Evolutionary conservation across 208 protist species (phyloP).

Genomic region (Novymonas esmeraldas): DNA sequence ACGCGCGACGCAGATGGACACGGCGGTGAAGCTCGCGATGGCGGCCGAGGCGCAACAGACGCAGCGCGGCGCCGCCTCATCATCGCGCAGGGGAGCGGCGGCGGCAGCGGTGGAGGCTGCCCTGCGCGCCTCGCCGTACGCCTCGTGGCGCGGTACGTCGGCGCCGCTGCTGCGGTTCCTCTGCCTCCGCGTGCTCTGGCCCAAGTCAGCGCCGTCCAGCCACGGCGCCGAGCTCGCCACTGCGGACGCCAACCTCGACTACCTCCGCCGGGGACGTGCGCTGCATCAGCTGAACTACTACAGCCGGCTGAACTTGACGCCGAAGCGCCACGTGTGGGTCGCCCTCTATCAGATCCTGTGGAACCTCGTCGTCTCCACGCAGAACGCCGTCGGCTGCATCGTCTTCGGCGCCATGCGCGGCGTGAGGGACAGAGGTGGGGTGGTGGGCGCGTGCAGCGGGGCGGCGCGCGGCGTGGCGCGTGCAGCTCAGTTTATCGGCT

Average conservation of each 20-base stretch:
- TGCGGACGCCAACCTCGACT: slow-evolving; percentile 57
- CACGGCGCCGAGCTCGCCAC: slow-evolving; percentile 37
- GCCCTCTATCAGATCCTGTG: slow-evolving; percentile 63
- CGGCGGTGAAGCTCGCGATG: slow-evolving; percentile 31
- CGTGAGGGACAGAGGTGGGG: slow-evolving; percentile 22
- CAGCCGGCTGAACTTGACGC: slow-evolving; percentile 72
- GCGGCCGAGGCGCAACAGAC: not conserved
- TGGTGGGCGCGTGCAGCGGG: slow-evolving; percentile 25
- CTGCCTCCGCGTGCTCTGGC: slow-evolving; percentile 11
- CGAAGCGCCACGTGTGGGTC: slow-evolving; percentile 71
- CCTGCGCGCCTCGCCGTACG: slow-evolving; percentile 21
- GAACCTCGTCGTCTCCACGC: slow-evolving; percentile 57
- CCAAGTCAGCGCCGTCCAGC: too few species aligned
- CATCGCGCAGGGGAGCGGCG: not conserved
- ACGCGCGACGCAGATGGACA: slow-evolving; percentile 43
- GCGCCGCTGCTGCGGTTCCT: slow-evolving; percentile 14
- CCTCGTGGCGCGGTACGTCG: slow-evolving; percentile 13
- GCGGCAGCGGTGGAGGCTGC: slow-evolving; percentile 12
- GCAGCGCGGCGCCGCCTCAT: not conserved
- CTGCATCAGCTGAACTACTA: slow-evolving; percentile 84
- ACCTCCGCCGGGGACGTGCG: slow-evolving; percentile 55
- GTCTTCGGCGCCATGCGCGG: slow-evolving; percentile 49
- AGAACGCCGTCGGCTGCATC: slow-evolving; percentile 66
- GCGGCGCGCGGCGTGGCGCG: slow-evolving; percentile 18
- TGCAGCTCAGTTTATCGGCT: slow-evolving; percentile 51